Conservation (phyloP, 495 filamentous ascomycete genomes). For the Annulohypoxylon bovei region DNA sequence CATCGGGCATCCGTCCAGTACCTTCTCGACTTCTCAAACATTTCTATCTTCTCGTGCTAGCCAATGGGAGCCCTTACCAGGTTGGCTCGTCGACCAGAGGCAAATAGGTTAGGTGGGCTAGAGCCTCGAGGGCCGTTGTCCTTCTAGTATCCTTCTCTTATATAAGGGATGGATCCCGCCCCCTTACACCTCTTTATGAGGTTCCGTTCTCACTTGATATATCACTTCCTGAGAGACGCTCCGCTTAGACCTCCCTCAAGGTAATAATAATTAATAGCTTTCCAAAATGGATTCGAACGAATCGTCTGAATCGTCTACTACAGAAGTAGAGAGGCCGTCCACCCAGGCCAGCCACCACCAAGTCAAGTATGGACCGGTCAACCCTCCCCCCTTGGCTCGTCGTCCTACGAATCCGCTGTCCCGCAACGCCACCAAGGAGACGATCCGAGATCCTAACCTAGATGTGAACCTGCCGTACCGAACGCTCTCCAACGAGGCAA, state of each 20-base stretch:
- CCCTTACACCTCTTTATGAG: constrained; percentile 12
- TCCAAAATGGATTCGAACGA: constrained; percentile 30
- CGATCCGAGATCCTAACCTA: constrained; percentile 33
- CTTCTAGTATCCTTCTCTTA: constrained; percentile 29
- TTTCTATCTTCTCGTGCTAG: not conserved
- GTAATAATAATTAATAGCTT: constrained; percentile 21
- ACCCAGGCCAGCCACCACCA: not conserved
- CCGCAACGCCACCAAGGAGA: constrained; percentile 32
- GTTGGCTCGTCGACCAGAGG: not conserved
- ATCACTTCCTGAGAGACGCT: constrained; percentile 12
- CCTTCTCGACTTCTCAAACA: constrained; percentile 29
- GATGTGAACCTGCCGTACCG: constrained; percentile 70
- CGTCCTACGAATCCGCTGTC: constrained; percentile 24
- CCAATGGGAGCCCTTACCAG: constrained; percentile 26
- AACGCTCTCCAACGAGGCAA: constrained; percentile 66
- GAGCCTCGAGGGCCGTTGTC: constrained; percentile 2
- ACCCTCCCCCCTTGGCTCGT: constrained; percentile 15
- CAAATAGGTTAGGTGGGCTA: constrained; percentile 13
- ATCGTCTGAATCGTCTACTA: constrained; percentile 15
- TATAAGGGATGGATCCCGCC: constrained; percentile 37
- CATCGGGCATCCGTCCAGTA: constrained; percentile 37
- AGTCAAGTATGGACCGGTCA: constrained; percentile 23
- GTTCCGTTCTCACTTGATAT: constrained; percentile 4
- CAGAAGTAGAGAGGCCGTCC: constrained; percentile 8
- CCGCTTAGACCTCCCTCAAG: constrained; percentile 6